These are phyloP conservation scores for Aristolochia californica DNA, from an alignment of 164 flowering plant genomes.

Conservation along the genomic window DNA sequence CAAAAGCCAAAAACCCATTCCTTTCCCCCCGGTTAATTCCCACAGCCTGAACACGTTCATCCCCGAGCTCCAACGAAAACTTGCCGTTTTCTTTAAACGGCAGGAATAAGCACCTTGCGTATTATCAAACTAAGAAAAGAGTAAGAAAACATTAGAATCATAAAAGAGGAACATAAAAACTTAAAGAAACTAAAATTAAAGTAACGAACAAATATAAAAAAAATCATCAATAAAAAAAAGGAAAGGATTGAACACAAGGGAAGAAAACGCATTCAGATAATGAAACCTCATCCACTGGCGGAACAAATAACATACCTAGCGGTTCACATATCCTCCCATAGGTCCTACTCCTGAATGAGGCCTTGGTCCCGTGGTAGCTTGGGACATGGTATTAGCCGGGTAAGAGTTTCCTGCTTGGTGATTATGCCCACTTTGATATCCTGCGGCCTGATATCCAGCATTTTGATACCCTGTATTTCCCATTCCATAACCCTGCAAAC, in stretches of 20 bases:
- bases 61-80: conserved; percentile 22
- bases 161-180: neutral
- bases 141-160: conserved; percentile 14
- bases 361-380: conserved; percentile 13
- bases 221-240: neutral
- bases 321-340: conserved; percentile 13
- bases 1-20: conserved; percentile 3
- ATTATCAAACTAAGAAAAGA: conserved; percentile 18
- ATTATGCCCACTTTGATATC: conserved; percentile 15
- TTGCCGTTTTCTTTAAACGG: conserved; percentile 23
- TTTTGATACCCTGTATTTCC: conserved; percentile 13
- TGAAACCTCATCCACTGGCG: neutral
- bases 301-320: conserved; percentile 15
- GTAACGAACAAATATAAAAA: neutral
- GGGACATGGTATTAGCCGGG: conserved; percentile 13
- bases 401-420: conserved; percentile 12
- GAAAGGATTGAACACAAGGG: neutral
- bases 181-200: neutral
- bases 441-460: conserved; percentile 1
- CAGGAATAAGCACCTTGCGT: conserved; percentile 24
- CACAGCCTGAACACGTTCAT: conserved; percentile 21
- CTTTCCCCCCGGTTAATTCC: conserved; percentile 15
- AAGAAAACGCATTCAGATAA: neutral
- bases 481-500: conserved; percentile 17
- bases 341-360: conserved; percentile 14